Evolutionary conservation across 116 monocot species (phyloP).

Genomic region (Phalaenopsis hybrid): DNA sequence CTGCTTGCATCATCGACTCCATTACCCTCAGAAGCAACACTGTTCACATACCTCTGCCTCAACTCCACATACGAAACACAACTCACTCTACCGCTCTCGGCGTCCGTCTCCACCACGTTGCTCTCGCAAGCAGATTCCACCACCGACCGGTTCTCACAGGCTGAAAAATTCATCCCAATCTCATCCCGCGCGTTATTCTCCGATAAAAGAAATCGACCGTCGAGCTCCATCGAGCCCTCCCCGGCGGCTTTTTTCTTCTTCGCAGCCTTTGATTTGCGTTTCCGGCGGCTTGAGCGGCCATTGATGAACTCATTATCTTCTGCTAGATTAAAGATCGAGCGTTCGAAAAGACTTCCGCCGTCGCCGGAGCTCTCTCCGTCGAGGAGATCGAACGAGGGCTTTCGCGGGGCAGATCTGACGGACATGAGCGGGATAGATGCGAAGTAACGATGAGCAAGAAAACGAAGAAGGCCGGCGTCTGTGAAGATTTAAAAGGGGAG

Average conservation of each 20-base stretch:
- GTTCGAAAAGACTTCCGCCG: conserved; percentile 8
- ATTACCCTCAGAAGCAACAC: conserved; percentile 9
- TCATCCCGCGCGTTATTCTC: conserved; percentile 7
- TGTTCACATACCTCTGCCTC: conserved; percentile 59
- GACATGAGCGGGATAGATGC: conserved; percentile 19
- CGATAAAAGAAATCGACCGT: not conserved
- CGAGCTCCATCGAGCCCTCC: not conserved
- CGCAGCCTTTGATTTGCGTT: conserved; percentile 31
- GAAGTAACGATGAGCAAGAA: conserved; percentile 4
- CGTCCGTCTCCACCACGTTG: conserved; percentile 21
- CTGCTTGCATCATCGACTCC: conserved; percentile 8
- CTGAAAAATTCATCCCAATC: conserved; percentile 13
- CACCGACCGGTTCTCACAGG: conserved; percentile 22
- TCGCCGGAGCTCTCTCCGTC: conserved; percentile 40
- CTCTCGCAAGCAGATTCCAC: conserved; percentile 27
- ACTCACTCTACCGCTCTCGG: conserved; percentile 27
- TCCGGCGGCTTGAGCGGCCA: conserved; percentile 22
- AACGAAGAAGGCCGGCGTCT: not conserved
- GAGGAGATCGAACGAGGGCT: conserved; percentile 62
- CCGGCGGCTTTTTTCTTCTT: conserved; percentile 21
- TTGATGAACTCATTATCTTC: not conserved
- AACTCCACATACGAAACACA: conserved; percentile 42
- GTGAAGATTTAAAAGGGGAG: not conserved
- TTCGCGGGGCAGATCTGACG: conserved; percentile 25
- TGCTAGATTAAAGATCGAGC: not conserved